Evolutionary conservation across 2,329 filamentous ascomycete genomes (phyloP).

Genomic region (Neopestalotiopsis clavispora): DNA sequence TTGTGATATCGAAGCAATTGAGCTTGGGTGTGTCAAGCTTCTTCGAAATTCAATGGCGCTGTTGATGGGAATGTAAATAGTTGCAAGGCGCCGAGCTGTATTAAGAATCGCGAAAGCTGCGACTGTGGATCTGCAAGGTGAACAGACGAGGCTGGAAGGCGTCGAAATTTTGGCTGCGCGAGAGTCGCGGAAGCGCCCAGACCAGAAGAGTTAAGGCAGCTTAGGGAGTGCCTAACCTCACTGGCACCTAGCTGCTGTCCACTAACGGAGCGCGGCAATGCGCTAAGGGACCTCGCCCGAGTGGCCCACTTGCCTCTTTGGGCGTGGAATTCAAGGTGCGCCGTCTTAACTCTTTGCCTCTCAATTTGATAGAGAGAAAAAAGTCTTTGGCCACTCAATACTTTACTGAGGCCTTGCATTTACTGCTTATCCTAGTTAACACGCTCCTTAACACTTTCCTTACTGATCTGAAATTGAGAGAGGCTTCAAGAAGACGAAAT

Average conservation of each 20-base stretch:
- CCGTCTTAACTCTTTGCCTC: neutral
- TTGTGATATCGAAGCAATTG: slow-evolving; percentile 43
- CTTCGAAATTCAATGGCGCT: slow-evolving; percentile 4
- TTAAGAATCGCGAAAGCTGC: slow-evolving; percentile 27
- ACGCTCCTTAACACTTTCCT: neutral
- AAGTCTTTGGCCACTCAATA: neutral
- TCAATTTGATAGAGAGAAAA: neutral
- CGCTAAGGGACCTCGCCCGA: neutral
- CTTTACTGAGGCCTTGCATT: neutral
- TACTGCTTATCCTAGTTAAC: neutral
- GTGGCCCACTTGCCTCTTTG: slow-evolving; percentile 11
- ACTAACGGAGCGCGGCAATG: neutral
- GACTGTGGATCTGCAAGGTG: slow-evolving; percentile 28
- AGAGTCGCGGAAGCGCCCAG: slow-evolving; percentile 1
- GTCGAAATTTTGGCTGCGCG: slow-evolving; percentile 31
- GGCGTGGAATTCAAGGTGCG: neutral
- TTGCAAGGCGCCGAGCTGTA: slow-evolving; percentile 22
- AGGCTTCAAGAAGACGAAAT: neutral
- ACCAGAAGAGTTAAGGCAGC: neutral
- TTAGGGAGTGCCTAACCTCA: neutral
- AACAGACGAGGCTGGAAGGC: slow-evolving; percentile 34
- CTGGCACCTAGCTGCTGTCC: neutral
- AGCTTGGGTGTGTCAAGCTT: neutral
- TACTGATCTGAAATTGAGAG: neutral
- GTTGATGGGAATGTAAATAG: slow-evolving; percentile 16